A percentile compares a stretch with the other conserved stretches of the same genome.
These are phyloP conservation scores for Trichophyton simii DNA, from an alignment of 2,329 filamentous ascomycete genomes.

Conservation along the genomic window DNA sequence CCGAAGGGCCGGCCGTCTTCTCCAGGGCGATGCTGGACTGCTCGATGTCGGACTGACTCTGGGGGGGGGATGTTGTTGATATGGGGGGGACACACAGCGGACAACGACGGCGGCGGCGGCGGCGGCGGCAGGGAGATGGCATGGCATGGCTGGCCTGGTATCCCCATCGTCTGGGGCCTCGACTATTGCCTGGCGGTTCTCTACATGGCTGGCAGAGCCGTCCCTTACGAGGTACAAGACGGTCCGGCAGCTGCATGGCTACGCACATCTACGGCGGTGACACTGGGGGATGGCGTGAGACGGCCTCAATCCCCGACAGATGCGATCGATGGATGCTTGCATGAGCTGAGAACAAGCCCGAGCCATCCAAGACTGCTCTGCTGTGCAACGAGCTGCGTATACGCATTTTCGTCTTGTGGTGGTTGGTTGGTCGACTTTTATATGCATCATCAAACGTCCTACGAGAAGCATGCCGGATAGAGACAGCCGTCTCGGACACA, in stretches of 20 bases:
- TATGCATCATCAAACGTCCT: neutral
- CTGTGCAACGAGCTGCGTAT: neutral
- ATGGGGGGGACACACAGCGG: neutral
- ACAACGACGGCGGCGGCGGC: no score
- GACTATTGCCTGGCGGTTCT: no score
- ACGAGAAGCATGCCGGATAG: no score
- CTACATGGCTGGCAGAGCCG: no score
- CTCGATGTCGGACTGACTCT: no score
- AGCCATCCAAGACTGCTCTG: neutral
- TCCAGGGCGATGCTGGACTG: neutral
- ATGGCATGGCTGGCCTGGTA: no score
- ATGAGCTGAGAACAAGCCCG: neutral
- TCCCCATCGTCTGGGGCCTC: no score
- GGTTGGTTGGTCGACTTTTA: neutral
- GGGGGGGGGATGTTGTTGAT: neutral
- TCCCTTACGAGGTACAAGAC: no score
- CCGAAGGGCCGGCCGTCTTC: neutral
- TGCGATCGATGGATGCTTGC: neutral
- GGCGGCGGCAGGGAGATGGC: no score
- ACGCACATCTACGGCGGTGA: neutral
- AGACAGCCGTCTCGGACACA: no score
- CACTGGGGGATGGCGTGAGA: neutral
- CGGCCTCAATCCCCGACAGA: neutral
- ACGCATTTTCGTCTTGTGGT: neutral
- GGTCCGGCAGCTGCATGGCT: no score